A percentile compares a stretch with the other conserved stretches of the same genome.
Conservation (phyloP, 148 eudicot genomes). For the Heliamphora exappendiculata region DNA sequence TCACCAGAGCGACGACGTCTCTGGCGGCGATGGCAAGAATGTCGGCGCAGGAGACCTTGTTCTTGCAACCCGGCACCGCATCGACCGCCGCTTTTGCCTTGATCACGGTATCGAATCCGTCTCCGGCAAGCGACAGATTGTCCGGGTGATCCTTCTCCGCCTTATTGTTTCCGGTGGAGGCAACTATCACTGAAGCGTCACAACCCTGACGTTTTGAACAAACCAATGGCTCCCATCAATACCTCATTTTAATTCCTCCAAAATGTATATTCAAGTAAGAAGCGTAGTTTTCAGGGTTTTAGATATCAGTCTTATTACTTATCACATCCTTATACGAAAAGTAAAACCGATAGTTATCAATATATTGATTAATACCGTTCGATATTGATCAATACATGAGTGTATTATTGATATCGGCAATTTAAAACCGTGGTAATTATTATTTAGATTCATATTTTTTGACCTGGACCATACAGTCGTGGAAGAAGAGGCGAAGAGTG, state of each 20-base stretch:
- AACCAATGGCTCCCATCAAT: neutral
- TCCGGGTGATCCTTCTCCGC: slow-evolving; percentile 78
- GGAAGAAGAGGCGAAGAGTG: slow-evolving; percentile 78
- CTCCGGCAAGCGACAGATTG: slow-evolving; percentile 71
- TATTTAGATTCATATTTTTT: neutral
- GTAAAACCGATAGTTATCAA: neutral
- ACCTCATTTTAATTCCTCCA: no score
- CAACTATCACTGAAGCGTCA: slow-evolving; percentile 68
- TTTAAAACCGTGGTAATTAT: no score
- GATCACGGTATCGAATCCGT: slow-evolving; percentile 75
- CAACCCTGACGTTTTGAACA: slow-evolving; percentile 37
- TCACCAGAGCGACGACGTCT: slow-evolving; percentile 56
- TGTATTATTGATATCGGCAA: no score
- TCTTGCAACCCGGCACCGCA: slow-evolving; percentile 36
- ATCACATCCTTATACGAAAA: no score
- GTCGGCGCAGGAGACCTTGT: slow-evolving; percentile 70
- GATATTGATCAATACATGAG: neutral
- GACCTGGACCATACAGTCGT: slow-evolving; percentile 75
- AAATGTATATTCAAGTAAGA: no score
- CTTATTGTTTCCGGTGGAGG: slow-evolving; percentile 37
- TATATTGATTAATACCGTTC: neutral
- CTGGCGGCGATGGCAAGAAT: slow-evolving; percentile 69
- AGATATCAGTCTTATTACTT: no score
- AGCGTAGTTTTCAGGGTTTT: no score
- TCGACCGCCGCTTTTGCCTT: slow-evolving; percentile 77